Evolutionary conservation across 163 green algal species (phyloP).

Genomic region (Chlorella variabilis): DNA sequence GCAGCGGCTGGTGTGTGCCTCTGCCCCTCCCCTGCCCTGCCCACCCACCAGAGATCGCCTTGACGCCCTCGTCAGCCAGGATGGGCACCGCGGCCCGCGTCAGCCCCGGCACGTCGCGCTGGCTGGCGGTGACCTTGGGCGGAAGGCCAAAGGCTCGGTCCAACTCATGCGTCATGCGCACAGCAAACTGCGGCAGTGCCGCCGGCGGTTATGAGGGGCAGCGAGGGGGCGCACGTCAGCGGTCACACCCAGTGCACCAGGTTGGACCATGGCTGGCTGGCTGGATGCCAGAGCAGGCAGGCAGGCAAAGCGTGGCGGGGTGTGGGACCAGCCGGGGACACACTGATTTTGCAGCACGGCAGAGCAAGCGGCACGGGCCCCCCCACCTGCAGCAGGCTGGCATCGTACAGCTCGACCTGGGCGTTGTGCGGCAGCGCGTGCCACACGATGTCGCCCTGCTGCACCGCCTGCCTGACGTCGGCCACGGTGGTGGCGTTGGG

Average conservation of each 20-base stretch:
- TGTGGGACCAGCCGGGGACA: no score
- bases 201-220: no score
- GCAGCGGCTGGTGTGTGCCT: no score
- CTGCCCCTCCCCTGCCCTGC: no score
- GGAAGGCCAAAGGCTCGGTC: conserved; percentile 53
- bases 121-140: conserved; percentile 57
- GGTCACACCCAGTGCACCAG: no score
- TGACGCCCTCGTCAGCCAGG: conserved; percentile 50
- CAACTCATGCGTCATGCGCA: conserved; percentile 55
- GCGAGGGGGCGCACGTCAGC: no score
- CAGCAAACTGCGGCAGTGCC: conserved; percentile 32
- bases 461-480: conserved; percentile 47
- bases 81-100: conserved; percentile 63
- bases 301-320: no score
- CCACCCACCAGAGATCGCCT: conserved; percentile 52
- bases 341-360: no score
- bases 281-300: no score
- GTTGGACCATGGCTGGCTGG: no score
- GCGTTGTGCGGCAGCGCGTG: conserved; percentile 74
- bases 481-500: conserved; percentile 39
- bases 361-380: no score
- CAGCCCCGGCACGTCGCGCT: conserved; percentile 74
- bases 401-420: conserved; percentile 66
- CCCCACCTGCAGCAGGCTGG: conserved; percentile 44
- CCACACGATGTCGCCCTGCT: conserved; percentile 47